phyloP scores from a whole-genome alignment of 768 basidiomycete species.

The Naganishia kalamii region DNA sequence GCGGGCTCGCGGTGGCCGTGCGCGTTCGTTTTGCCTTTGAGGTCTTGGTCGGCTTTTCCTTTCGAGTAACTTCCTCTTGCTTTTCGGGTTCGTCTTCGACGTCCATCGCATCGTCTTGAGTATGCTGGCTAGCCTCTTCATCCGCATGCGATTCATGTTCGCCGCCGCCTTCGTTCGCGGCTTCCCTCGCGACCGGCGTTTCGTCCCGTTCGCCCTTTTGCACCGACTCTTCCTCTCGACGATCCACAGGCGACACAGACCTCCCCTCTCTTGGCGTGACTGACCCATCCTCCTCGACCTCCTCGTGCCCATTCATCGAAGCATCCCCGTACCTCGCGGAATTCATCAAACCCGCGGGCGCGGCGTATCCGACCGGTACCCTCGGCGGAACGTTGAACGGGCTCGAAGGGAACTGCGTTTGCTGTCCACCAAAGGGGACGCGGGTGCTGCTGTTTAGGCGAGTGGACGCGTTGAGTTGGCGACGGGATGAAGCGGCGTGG shows the following conservation, averaged over 20 bases:
- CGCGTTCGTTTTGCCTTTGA: not conserved
- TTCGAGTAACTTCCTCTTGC: not conserved
- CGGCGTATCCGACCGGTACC: not conserved
- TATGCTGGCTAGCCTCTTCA: not conserved
- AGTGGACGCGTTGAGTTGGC: not conserved
- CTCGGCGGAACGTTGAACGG: constrained; percentile 10
- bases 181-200: not conserved
- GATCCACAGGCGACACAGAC: not conserved
- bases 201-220: not conserved
- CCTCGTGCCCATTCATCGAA: not conserved
- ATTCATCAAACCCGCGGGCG: not conserved
- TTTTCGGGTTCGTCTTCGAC: not conserved
- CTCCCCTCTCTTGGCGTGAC: not conserved
- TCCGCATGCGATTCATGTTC: not conserved
- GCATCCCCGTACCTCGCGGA: not conserved
- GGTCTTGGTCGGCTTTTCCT: not conserved
- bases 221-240: not conserved
- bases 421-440: constrained; percentile 9
- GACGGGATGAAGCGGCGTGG: not conserved
- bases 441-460: not conserved
- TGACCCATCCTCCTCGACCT: not conserved
- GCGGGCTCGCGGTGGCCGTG: not conserved
- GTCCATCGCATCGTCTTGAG: not conserved
- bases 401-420: constrained; percentile 14
- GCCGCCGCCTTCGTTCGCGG: too few species aligned